A percentile compares a stretch with the other conserved stretches of the same genome.
Evolutionary conservation across 306 rosid species (phyloP).

Genomic region (Trichosanthes cucumerina): DNA sequence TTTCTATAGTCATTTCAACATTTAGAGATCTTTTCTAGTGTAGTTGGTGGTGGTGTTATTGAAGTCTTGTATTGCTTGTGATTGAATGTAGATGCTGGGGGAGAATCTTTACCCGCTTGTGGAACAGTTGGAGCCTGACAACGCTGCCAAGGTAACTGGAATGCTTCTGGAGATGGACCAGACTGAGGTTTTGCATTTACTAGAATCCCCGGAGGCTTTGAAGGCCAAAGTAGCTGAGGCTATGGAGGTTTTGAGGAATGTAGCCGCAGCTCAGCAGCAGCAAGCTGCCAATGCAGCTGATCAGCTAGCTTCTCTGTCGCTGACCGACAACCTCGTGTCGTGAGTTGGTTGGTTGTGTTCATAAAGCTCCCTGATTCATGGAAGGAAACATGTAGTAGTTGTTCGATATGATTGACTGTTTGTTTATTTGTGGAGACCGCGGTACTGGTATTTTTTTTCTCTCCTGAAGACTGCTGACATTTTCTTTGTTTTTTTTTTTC

Average conservation of each 20-base stretch:
- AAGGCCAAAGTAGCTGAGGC: constrained; percentile 29
- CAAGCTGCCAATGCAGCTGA: constrained; percentile 21
- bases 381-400: neutral
- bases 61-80: neutral
- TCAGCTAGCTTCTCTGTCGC: constrained; percentile 21
- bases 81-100: constrained; percentile 21
- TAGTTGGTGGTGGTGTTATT: neutral
- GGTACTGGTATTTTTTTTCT: neutral
- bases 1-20: no score
- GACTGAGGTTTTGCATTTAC: constrained; percentile 29
- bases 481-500: neutral
- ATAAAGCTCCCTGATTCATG: neutral
- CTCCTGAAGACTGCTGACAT: constrained; percentile 1
- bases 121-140: constrained; percentile 28
- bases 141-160: constrained; percentile 30
- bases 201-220: constrained; percentile 30
- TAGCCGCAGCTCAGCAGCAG: constrained; percentile 21
- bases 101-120: constrained; percentile 29
- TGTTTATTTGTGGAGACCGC: neutral
- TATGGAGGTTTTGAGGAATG: constrained; percentile 28
- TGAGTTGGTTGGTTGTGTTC: constrained; percentile 1
- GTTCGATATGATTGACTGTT: neutral
- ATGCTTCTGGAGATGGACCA: constrained; percentile 37
- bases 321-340: constrained; percentile 14
- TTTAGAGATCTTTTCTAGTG: neutral